These are phyloP conservation scores for Heliamphora pulchella DNA, from an alignment of 179 eudicot genomes.

Conservation along the genomic window DNA sequence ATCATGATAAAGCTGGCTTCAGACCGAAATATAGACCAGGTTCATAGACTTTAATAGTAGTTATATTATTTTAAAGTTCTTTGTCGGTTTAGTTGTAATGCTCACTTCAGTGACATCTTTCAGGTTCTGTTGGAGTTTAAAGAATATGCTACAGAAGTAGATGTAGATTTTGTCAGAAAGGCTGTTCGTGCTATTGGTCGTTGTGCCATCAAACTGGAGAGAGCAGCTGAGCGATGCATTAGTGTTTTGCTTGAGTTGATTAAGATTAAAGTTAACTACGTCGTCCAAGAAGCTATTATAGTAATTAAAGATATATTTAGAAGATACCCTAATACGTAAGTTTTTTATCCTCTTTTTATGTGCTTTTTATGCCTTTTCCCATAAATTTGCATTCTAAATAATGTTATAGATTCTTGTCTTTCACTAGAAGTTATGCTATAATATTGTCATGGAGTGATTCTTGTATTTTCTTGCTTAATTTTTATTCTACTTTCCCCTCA, in stretches of 20 bases:
- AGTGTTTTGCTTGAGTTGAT: slow-evolving; percentile 96
- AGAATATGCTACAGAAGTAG: slow-evolving; percentile 99
- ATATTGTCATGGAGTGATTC: not conserved
- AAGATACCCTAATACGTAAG: slow-evolving; percentile 98
- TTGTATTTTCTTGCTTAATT: not conserved
- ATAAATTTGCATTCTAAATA: not conserved
- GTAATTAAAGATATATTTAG: slow-evolving; percentile 96
- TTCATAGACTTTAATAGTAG: slow-evolving; percentile 13
- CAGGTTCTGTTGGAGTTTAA: slow-evolving; percentile 96
- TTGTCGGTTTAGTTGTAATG: not conserved
- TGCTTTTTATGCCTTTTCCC: not conserved
- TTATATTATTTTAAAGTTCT: not conserved
- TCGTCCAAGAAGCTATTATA: slow-evolving; percentile 97
- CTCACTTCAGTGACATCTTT: slow-evolving; percentile 17
- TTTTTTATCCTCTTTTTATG: slow-evolving; percentile 4
- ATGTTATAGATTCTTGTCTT: not conserved
- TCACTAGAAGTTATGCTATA: not conserved
- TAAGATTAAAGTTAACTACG: slow-evolving; percentile 97
- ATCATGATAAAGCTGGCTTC: slow-evolving; percentile 99
- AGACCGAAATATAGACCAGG: slow-evolving; percentile 96
- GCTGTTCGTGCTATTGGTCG: slow-evolving; percentile 99
- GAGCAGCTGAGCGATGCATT: slow-evolving; percentile 99
- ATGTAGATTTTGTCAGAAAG: slow-evolving; percentile 97
- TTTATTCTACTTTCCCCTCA: slow-evolving; percentile 23
- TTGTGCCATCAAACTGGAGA: slow-evolving; percentile 96